These are phyloP conservation scores for Alternaria brassicae DNA, from an alignment of 2,329 filamentous ascomycete species.

Conservation along the genomic window DNA sequence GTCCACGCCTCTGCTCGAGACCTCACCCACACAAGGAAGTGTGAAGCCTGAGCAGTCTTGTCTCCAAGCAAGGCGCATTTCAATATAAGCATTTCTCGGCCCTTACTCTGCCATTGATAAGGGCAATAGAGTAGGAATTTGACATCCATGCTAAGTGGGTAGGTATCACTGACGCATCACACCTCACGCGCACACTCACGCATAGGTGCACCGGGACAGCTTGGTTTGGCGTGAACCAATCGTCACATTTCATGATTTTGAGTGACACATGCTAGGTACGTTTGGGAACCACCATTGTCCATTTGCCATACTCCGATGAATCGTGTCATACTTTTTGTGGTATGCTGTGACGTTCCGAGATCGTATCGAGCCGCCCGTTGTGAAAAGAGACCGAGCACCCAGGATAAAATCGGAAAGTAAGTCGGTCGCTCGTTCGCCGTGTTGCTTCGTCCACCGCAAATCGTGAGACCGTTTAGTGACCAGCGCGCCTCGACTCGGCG, in stretches of 20 bases:
- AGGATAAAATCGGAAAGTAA: conserved; percentile 44
- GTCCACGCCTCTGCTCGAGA: conserved; percentile 38
- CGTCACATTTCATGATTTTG: conserved; percentile 48
- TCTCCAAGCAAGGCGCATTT: conserved; percentile 44
- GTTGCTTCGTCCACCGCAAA: conserved; percentile 31
- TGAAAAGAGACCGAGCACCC: conserved; percentile 47
- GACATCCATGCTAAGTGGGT: conserved; percentile 89
- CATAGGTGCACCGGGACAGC: conserved; percentile 5
- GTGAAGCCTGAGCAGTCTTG: conserved; percentile 39
- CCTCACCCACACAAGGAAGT: conserved; percentile 23
- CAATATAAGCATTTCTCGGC: conserved; percentile 91
- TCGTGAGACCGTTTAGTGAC: conserved; percentile 62
- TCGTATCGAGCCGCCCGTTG: conserved; percentile 41
- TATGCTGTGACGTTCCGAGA: conserved; percentile 39
- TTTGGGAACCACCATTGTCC: conserved; percentile 33
- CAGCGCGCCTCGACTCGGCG: conserved; percentile 86
- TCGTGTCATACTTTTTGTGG: conserved; percentile 39
- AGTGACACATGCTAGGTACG: conserved; percentile 46
- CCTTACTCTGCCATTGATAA: conserved; percentile 85
- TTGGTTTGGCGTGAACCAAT: conserved; percentile 45
- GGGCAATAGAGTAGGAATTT: conserved; percentile 92
- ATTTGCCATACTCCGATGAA: conserved; percentile 45
- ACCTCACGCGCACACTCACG: conserved; percentile 5
- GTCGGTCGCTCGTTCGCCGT: conserved; percentile 30
- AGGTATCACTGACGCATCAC: not conserved